Percentiles rank a stretch among this genome's conserved stretches.
These are phyloP conservation scores for Cercospora brassicicola DNA, from an alignment of 2,329 filamentous ascomycete genomes.

Conservation along the genomic window DNA sequence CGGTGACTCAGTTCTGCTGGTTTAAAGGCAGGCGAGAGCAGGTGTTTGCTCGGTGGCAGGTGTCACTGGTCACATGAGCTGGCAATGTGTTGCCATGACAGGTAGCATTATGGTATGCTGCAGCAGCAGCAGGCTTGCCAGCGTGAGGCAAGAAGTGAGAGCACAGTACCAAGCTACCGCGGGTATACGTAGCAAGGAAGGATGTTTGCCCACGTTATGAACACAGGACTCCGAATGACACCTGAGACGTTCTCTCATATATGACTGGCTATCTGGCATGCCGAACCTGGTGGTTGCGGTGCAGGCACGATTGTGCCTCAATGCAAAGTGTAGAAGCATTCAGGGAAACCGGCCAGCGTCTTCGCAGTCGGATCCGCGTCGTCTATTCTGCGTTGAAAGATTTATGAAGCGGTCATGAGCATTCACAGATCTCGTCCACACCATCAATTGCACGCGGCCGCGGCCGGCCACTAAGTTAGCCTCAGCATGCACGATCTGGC, in stretches of 20 bases:
- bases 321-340: background rate
- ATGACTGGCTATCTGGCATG: background rate
- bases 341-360: background rate
- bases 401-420: background rate
- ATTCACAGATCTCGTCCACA: background rate
- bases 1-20: background rate
- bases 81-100: background rate
- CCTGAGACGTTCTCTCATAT: background rate
- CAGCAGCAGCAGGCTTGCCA: background rate
- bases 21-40: background rate
- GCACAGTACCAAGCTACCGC: background rate
- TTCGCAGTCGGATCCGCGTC: background rate
- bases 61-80: slow-evolving; percentile 6
- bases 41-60: background rate
- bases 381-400: background rate
- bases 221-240: background rate
- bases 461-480: background rate
- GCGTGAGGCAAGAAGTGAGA: background rate
- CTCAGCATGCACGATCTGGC: background rate
- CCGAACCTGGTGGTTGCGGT: background rate
- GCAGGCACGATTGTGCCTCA: background rate
- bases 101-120: background rate
- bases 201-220: background rate
- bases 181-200: background rate
- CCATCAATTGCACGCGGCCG: background rate